Base-by-base conservation (phyloP, 345 rosid genomes). In the Pistacia integerrima region DNA sequence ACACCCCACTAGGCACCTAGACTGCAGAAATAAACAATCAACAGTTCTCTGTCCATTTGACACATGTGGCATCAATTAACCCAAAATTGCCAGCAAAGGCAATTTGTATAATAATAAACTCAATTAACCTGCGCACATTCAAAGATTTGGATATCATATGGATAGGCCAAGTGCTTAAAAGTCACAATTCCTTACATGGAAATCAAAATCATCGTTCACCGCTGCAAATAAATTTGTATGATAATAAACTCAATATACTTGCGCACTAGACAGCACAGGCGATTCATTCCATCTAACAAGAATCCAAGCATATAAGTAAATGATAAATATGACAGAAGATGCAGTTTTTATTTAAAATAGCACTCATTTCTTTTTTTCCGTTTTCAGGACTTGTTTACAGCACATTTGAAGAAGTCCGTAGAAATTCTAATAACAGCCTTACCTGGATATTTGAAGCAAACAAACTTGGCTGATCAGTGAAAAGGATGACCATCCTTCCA, bases 391-490 rank as follows among this genome's bases (percentile, higher is more conserved):
- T 11, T 28, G 38, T 49, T 49, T 51, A 74, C 4, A 65, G 67
- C 62, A 78, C 56, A 49, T 36, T 18, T 38, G 8, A 67, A 64
- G 59, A 72, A 35, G 57, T 74, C 38, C 16, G 14, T 10, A 73
- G 25, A 5, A 52, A 56, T 74, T 55, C 36, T 41, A 36, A 58
- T 67, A 52, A 52, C 76, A 63, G 71, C 22, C 60, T 72, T 74
- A 91, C 99, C 94, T 94, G 98, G 80, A 96, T 92, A 84, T 96
- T 96, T 80, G 99, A 97, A 41, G 99, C 98, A 87, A 96, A 84
- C 77, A 96, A 88, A 86, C 99, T 96, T 60, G 99, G 98, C 84
- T 96, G 99, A 87, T 96, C 99, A 25, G 97, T 91, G 73, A 94
- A 94, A 83, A 96, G 94, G 77, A 94, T 88, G 77, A 94, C 97